Base-by-base conservation (phyloP, 176 grass and related monocot genomes). In the Zoysia japonica region DNA sequence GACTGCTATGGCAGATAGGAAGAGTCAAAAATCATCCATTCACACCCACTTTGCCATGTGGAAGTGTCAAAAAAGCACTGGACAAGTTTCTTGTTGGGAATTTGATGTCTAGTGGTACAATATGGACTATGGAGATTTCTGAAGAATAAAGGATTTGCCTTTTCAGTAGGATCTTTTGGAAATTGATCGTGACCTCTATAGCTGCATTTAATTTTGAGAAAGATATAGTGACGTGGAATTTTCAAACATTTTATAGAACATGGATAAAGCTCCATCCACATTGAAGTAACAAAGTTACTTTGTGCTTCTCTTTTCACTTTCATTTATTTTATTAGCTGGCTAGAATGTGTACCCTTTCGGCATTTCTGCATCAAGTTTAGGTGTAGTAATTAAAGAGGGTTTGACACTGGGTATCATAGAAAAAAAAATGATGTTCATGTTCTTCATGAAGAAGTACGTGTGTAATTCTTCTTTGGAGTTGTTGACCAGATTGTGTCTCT, bases 111-210 rank as follows among this genome's bases (percentile, higher is more conserved):
- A 45, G 61, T 66, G 43, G n/a, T 54, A n/a, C 9, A 74, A 16
- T 53, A 70, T 11, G 60, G 68, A 74, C 11, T 53, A 70, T 11
- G 60, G 68, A 73, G 17, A 49, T 81, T n/a, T 72, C 36, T 42
- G 12, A 11, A 13, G 1, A 1, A 61, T 40, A 63, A 39, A 62
- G 11, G 62, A 17, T n/a, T 11, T 35, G 16, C 11, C 47, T 74
- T 61, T 61, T 40, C 5, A 10, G 7, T 65, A 75, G 2, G 60
- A 82, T 75, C 3, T 67, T 74, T 75, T 75, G 20, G 2, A 11
- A n/a, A 46, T 6, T 19, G 71, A 75, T 39, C 2, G 49, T 1
- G 71, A 47, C 71, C 8, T 74, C 47, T 13, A 37, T 75, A 57
- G 6, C 49, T 38, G 55, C 13, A 54, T 0, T 38, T 46, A 45